Evolutionary conservation across 805 yeast species (phyloP).

Genomic region (Sugiyamaella chiloensis): DNA sequence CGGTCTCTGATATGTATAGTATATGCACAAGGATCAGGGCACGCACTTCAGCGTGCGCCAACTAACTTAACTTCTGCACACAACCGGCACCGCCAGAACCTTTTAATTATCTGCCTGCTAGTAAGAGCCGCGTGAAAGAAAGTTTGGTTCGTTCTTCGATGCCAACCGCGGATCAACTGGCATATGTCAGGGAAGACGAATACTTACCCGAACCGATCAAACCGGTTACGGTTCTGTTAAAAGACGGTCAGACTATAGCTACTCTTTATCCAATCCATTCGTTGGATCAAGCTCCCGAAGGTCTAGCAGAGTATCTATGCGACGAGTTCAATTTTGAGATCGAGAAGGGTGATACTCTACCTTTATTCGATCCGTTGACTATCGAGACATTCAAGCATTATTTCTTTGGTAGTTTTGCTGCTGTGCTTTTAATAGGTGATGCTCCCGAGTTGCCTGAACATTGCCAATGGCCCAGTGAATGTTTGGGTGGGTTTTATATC

Average conservation of each 20-base stretch:
- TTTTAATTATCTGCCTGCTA: no score
- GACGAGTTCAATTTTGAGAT: constrained; percentile 63
- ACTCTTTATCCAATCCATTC: constrained; percentile 62
- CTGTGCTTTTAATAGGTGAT: constrained; percentile 53
- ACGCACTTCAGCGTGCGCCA: not conserved
- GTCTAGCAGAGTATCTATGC: constrained; percentile 45
- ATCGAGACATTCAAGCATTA: constrained; percentile 54
- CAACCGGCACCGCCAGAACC: no score
- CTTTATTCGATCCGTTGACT: constrained; percentile 41
- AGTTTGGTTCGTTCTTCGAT: no score
- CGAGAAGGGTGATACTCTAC: constrained; percentile 74
- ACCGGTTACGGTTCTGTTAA: constrained; percentile 68
- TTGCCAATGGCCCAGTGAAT: constrained; percentile 44
- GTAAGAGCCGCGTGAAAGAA: no score
- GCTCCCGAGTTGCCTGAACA: constrained; percentile 23
- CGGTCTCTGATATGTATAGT: not conserved
- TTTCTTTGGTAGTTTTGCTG: constrained; percentile 67
- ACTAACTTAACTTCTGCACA: no score
- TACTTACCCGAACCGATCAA: constrained; percentile 33
- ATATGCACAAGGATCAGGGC: not conserved
- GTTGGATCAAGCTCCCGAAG: constrained; percentile 46
- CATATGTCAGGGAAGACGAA: constrained; percentile 5
- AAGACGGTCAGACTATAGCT: constrained; percentile 48
- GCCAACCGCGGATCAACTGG: constrained; percentile 1
- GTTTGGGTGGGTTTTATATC: constrained; percentile 72